These are phyloP conservation scores for Erucastrum elatum DNA, from an alignment of 345 rosid genomes.

Conservation along the genomic window DNA sequence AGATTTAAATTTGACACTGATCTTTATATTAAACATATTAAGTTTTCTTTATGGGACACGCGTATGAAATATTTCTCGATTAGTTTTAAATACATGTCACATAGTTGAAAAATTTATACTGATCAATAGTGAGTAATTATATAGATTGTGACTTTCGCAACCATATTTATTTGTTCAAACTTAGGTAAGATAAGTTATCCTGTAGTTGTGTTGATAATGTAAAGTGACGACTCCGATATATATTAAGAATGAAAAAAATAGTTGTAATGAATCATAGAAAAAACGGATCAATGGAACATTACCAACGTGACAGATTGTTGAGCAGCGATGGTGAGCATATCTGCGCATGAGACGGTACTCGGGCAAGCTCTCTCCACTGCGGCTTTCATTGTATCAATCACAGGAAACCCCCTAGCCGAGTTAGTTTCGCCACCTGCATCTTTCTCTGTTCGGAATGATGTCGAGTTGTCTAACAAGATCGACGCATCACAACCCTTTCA, in stretches of 20 bases:
- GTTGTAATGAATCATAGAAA: neutral
- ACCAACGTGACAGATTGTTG: slow-evolving; percentile 65
- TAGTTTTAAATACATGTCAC: slow-evolving; percentile 2
- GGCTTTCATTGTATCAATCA: slow-evolving; percentile 58
- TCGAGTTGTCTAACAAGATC: slow-evolving; percentile 54
- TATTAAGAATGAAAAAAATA: neutral
- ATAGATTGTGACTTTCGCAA: neutral
- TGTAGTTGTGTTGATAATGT: neutral
- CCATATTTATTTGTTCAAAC: neutral
- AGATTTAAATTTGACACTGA: neutral
- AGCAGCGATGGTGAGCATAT: slow-evolving; percentile 63
- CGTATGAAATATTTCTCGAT: neutral
- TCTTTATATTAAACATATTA: neutral
- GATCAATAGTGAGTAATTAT: neutral
- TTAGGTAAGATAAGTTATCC: neutral
- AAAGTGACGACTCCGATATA: neutral
- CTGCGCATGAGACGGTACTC: slow-evolving; percentile 65
- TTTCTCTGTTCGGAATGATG: slow-evolving; percentile 58
- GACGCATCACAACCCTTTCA: slow-evolving; percentile 72
- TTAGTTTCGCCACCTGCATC: slow-evolving; percentile 41
- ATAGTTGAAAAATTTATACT: neutral
- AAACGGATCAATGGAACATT: neutral
- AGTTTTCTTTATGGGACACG: slow-evolving; percentile 6
- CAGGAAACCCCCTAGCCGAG: slow-evolving; percentile 57
- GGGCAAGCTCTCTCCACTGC: slow-evolving; percentile 59